A percentile compares a stretch with the other conserved stretches of the same genome.
phyloP scores from a whole-genome alignment of 345 rosid genomes.

The Limnanthes douglasii region DNA sequence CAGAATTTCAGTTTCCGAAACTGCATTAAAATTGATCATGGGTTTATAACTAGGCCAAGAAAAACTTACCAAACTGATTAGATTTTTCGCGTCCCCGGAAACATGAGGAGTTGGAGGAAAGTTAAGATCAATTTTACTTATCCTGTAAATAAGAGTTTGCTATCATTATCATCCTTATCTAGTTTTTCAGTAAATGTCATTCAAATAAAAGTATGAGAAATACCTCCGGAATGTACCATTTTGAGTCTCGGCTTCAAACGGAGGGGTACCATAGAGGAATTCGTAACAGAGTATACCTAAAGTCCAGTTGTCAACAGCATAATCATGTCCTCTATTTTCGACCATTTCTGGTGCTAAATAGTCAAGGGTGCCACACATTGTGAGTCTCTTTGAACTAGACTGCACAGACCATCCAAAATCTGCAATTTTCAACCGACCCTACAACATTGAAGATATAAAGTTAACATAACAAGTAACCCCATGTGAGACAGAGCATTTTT shows the following conservation, averaged over 20 bases:
- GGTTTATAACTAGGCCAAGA: no score
- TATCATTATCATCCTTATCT: not conserved
- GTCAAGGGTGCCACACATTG: slow-evolving; percentile 96
- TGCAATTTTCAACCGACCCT: slow-evolving; percentile 90
- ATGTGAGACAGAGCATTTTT: no score
- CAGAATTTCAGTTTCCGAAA: no score
- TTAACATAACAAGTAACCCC: no score
- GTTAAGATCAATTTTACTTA: slow-evolving; percentile 52
- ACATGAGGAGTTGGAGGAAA: slow-evolving; percentile 52
- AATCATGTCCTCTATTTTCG: slow-evolving; percentile 75
- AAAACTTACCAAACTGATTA: slow-evolving; percentile 43
- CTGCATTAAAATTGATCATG: no score
- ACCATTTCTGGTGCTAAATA: slow-evolving; percentile 98
- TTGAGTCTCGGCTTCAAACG: slow-evolving; percentile 87
- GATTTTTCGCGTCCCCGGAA: slow-evolving; percentile 65
- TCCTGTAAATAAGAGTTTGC: slow-evolving; percentile 31
- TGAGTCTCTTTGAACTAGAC: slow-evolving; percentile 73
- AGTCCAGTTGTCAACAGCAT: slow-evolving; percentile 96
- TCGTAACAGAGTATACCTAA: slow-evolving; percentile 85
- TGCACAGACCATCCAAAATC: slow-evolving; percentile 99
- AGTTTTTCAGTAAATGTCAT: no score
- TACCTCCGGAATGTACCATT: slow-evolving; percentile 72
- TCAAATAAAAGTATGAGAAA: not conserved
- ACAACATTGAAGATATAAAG: no score
- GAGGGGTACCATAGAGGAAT: slow-evolving; percentile 86